Base-by-base conservation (phyloP, 2,329 filamentous ascomycete genomes). In the Leptographium galeiforme region DNA sequence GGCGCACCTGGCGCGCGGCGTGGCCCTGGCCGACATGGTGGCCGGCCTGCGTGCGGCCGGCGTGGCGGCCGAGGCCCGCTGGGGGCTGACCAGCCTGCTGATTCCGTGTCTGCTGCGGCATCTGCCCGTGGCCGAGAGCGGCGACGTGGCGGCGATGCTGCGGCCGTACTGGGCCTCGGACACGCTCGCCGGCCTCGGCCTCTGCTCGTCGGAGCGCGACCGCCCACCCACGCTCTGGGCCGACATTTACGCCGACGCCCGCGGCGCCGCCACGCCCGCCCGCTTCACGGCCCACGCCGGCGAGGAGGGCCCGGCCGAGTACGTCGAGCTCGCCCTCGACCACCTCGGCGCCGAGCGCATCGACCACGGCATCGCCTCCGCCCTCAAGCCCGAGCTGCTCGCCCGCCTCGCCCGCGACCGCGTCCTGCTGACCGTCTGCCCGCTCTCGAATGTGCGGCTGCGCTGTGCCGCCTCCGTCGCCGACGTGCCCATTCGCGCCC, bases 61-160 rank as follows among this genome's bases (percentile, higher is more conserved):
- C 59, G 62, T 67, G 52, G 74, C 78, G 25, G 85, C 85, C 1
- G 70, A 79, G 61, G 64, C 64, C 48, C 78, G 86, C 55, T 71
- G 50, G 51, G 79, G 76, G 25, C 74, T 89, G 53, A 80, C 76
- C 2, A 79, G 79, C 43, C 74, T 79, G 58, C 69, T 89, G 41
- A 85, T 88, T 57, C 77, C 84, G 60, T 89, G 85, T 64, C 82
- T 89, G 61, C 69, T 89, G 58, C 76, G 85, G 34, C 83, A 89
- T 65, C 69, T 89, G 47, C 80, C 84, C 4, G 73, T 80, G 6
- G 64, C 69, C 40, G 76, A 81, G n/a, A 79, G 79, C 50, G 62
- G 72, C 51, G 62, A 65, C 34, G 71, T 69, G 44, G 79, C 75
- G 54, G 59, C 64, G 55, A 64, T 68, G 58, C 73, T 72, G 57